A percentile compares a stretch with the other conserved stretches of the same genome.
phyloP scores from a whole-genome alignment of 148 eudicot genomes.

The Chenopodium berlandieri region DNA sequence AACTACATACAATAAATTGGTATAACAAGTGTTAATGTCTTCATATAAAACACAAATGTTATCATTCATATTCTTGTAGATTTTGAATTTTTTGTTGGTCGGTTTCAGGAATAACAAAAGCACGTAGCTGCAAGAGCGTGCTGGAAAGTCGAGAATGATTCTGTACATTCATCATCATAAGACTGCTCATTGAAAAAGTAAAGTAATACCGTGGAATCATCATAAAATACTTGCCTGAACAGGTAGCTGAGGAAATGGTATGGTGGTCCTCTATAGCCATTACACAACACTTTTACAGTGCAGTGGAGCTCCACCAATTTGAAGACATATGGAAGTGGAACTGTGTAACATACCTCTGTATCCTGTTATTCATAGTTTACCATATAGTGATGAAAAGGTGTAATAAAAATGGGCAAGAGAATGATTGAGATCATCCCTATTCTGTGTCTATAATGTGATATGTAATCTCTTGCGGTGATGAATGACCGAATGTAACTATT shows the following conservation, averaged over 20 bases:
- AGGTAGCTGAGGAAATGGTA: not conserved
- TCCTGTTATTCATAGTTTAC: not conserved
- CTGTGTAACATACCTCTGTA: not conserved
- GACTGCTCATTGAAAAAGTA: not conserved
- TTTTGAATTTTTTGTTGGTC: not conserved
- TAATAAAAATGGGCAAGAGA: not conserved
- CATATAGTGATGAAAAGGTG: not conserved
- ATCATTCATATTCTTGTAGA: not conserved
- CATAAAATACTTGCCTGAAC: not conserved
- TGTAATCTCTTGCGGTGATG: not conserved
- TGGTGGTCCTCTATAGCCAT: constrained; percentile 8
- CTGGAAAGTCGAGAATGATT: not conserved
- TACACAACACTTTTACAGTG: not conserved
- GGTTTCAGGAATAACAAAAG: not conserved
- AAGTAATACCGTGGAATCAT: not conserved
- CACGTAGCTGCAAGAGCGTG: constrained; percentile 1
- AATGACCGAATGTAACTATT: not conserved
- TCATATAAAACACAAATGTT: not conserved
- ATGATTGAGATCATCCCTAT: not conserved
- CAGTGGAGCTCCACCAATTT: not conserved
- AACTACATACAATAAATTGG: not conserved
- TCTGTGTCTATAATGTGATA: too few relatives aligned
- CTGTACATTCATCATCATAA: not conserved
- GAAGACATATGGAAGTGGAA: not conserved
- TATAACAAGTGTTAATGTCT: not conserved